Evolutionary conservation across 2,329 filamentous ascomycete genomes (phyloP), one percentile per base, ranked within the genome.

Genomic region (Aureobasidium sp.): DNA sequence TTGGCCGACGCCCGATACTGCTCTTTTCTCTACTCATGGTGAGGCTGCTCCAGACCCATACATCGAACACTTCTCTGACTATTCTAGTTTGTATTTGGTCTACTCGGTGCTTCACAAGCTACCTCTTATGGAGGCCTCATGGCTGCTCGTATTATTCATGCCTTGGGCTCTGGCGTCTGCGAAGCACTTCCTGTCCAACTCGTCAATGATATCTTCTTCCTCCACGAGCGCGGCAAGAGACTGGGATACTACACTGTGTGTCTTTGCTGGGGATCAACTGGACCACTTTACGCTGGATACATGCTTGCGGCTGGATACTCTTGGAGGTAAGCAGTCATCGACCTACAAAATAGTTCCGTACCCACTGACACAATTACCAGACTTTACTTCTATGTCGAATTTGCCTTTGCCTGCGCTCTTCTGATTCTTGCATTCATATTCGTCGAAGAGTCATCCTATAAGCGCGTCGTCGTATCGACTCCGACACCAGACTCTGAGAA

Each of bases 231-330:
- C 21, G 77, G 76, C 30, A 75, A 74, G 62, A 77, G 81, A 41
- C 76, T 86, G 14, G 83, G 82, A 0, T 84, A 82, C 67, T 86
- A 85, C 67, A 85, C 83, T 25, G 78, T 84, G 29, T 79, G 78
- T 54, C 77, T 85, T 45, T 84, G 82, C 66, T 75, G 83, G 11
- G 82, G 82, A 5, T 74, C 81, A 0, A 81, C 80, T 0, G 81
- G 82, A 1, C 81, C 83, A 0, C 72, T 85, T 1, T 84, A 82
- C 53, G 81, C 83, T 1, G 82, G 82, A 13, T 85, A 85, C 69
- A 85, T 85, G 82, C 78, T 85, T 7, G 77, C 78, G 0, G 82
- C 77, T 1, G 80, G 81, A 10, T 79, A 82, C 66, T 83, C 81
- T 7, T 85, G 82, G 82, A 75, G 80, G 54, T 21, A 47, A 37